Base-by-base conservation (phyloP, 2,329 filamentous ascomycete species). In the Akanthomyces dipterigenus region DNA sequence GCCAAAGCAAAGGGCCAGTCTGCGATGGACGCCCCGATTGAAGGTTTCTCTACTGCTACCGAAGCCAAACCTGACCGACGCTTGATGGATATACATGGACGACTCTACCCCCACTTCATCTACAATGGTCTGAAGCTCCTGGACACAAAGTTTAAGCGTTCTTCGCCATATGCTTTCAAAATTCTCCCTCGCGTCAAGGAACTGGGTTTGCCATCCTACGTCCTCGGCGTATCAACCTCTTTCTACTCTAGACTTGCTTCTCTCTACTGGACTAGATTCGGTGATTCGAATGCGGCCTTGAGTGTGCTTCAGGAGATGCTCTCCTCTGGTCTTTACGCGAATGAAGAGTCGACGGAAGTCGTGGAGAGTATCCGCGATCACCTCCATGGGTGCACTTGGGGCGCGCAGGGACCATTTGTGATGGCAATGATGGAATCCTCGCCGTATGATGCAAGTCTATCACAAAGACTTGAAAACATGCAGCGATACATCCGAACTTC, bases 161-260 rank as follows among this genome's bases (percentile, higher is more conserved):
- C 83, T 0, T 91, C 88, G 1, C 77, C 80, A 0, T 77, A 89
- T 0, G 77, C 80, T 0, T 79, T 89, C 49, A 78, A 80, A 49
- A 73, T 92, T 28, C 77, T 93, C 0, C 88, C 89, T 0, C 81
- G 82, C 8, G 76, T 92, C 67, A 89, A 89, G 69, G 78, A 81
- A 49, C 78, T 90, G 0, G 89, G 89, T 1, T 80, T 88, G 1
- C 82, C 84, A 1, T 88, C 88, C 0, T 90, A 88, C 68, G 85
- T 90, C 7, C 80, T 93, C 0, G 89, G 88, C 53, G 87, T 84
- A 6, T 86, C 86, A 20, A 88, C 88, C 0, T 76, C 81, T 0
- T 83, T 93, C 46, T 93, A 90, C 76, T 87, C 88, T 69, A 78
- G 84, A 54, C 79, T 91, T 38, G 78, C 90, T 26, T 72, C 77